A percentile compares a stretch with the other conserved stretches of the same genome.
These are phyloP conservation scores for Tremella mesenterica DNA, from an alignment of 768 basidiomycete species.

Conservation along the genomic window DNA sequence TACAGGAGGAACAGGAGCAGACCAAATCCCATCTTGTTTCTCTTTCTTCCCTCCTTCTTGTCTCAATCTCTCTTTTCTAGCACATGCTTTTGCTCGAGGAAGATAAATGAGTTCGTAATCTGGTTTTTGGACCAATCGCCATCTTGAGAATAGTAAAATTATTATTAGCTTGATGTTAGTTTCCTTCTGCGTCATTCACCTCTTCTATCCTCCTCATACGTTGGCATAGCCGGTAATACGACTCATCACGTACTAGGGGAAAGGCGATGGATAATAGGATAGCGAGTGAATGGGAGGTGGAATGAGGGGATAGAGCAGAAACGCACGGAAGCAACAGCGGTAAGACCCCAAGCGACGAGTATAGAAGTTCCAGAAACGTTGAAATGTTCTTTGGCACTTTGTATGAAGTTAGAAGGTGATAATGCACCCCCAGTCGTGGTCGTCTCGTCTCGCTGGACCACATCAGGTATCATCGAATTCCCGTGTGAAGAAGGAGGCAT, in stretches of 20 bases:
- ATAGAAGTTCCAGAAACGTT: conserved; percentile 25
- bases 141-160: conserved; percentile 15
- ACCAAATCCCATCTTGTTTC: neutral
- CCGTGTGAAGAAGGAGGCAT: too few species aligned
- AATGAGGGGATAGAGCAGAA: neutral
- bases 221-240: neutral
- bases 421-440: neutral
- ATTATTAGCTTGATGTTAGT: conserved; percentile 12
- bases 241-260: neutral
- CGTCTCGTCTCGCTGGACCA: too few species aligned
- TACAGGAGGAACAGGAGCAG: neutral
- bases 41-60: conserved; percentile 1
- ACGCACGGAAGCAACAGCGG: conserved; percentile 26
- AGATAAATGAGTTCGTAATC: conserved; percentile 13
- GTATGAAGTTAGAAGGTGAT: conserved; percentile 12
- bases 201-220: neutral
- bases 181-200: neutral
- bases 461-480: too few species aligned
- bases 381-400: conserved; percentile 28
- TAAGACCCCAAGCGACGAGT: conserved; percentile 26
- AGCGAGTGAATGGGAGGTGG: too few species aligned
- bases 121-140: conserved; percentile 7
- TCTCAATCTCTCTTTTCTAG: neutral
- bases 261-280: neutral
- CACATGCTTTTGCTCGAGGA: conserved; percentile 14